Conservation (phyloP, 1,284 basidiomycete genomes). For the Ustilago nuda region DNA sequence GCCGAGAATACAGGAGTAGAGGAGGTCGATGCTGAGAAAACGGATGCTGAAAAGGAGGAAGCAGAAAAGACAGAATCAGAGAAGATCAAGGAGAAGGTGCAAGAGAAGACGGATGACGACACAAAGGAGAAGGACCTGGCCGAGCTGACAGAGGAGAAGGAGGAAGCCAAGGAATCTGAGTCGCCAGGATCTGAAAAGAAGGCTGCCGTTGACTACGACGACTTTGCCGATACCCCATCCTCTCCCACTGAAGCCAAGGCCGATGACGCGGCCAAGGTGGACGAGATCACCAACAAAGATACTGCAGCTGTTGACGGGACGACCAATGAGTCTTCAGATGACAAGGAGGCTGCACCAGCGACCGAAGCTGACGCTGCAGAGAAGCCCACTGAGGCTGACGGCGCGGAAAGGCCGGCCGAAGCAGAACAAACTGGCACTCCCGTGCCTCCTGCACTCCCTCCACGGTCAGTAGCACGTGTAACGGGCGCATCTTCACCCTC, state of each 20-base stretch:
- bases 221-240: slow-evolving; percentile 46
- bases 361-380: slow-evolving; percentile 2
- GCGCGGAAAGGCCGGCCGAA: slow-evolving; percentile 11
- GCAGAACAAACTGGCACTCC: slow-evolving; percentile 7
- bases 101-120: slow-evolving; percentile 16
- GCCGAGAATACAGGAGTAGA: slow-evolving; percentile 1
- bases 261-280: slow-evolving; percentile 8
- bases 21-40: neutral
- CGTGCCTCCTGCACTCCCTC: slow-evolving; percentile 28
- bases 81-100: slow-evolving; percentile 39
- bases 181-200: slow-evolving; percentile 21
- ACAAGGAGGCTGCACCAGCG: neutral
- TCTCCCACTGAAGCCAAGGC: slow-evolving; percentile 28
- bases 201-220: slow-evolving; percentile 28
- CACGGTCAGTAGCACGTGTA: slow-evolving; percentile 31
- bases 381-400: neutral
- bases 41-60: slow-evolving; percentile 1
- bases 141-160: slow-evolving; percentile 7
- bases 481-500: slow-evolving; percentile 20
- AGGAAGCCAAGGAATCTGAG: neutral
- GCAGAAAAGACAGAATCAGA: slow-evolving; percentile 37
- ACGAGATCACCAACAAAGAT: neutral
- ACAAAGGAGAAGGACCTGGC: neutral
- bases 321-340: neutral
- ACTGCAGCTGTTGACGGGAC: slow-evolving; percentile 4